These are phyloP conservation scores for Neopestalotiopsis sp. DNA, from an alignment of 2,329 filamentous ascomycete genomes.

Conservation along the genomic window DNA sequence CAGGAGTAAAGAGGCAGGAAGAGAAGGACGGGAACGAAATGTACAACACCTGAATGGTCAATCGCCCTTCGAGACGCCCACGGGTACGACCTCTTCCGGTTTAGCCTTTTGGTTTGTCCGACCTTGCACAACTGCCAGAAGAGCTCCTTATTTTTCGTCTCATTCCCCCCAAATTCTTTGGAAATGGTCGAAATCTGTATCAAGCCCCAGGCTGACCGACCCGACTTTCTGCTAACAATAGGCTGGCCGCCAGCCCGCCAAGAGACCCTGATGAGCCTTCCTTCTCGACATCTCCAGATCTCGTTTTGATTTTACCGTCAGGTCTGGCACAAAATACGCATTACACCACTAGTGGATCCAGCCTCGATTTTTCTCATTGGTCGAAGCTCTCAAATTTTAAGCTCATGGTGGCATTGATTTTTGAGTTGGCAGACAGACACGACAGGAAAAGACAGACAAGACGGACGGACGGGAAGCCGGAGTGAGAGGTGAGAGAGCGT, in stretches of 20 bases:
- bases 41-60: slow-evolving; percentile 16
- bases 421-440: slow-evolving; percentile 12
- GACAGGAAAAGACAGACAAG: background rate
- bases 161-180: background rate
- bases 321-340: slow-evolving; percentile 26
- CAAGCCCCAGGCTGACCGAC: no score
- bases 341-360: slow-evolving; percentile 26
- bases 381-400: slow-evolving; percentile 33
- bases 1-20: background rate
- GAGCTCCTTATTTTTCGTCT: background rate
- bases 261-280: background rate
- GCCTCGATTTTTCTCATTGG: slow-evolving; percentile 50
- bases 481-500: background rate
- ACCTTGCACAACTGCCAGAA: background rate
- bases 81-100: slow-evolving; percentile 5
- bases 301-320: background rate
- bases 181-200: no score
- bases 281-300: background rate
- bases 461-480: background rate
- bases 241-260: background rate
- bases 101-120: background rate
- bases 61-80: slow-evolving; percentile 10
- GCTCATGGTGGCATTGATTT: slow-evolving; percentile 7
- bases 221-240: no score
- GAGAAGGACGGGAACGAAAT: background rate